phyloP scores from a whole-genome alignment of 257 asterid genomes.

The Ajuga chamaepitys region DNA sequence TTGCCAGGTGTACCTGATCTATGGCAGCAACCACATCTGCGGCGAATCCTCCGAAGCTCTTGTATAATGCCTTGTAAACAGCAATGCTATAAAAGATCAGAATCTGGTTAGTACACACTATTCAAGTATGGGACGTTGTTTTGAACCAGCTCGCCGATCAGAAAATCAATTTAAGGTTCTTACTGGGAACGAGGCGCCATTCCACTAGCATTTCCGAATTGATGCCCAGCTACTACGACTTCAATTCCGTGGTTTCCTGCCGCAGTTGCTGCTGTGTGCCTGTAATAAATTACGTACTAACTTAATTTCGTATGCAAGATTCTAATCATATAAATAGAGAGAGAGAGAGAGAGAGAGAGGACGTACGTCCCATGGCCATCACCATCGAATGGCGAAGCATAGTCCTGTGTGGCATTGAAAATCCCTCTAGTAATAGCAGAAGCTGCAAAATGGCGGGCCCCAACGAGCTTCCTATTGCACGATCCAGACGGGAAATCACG shows the following conservation, averaged over 20 bases:
- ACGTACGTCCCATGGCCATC: conserved; percentile 99
- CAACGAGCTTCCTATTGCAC: conserved; percentile 93
- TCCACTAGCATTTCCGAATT: conserved; percentile 98
- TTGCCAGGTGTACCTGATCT: conserved; percentile 60
- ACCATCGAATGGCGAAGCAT: conserved; percentile 93
- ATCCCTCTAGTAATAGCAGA: conserved; percentile 98
- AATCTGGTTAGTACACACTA: conserved; percentile 13
- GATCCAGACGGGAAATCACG: conserved; percentile 95
- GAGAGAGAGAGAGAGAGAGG: not conserved
- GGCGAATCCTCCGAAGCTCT: conserved; percentile 99
- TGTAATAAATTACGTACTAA: conserved; percentile 17
- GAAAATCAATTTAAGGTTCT: conserved; percentile 20
- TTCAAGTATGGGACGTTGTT: not conserved
- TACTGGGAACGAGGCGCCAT: conserved; percentile 99
- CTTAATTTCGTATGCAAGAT: not conserved
- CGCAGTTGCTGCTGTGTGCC: conserved; percentile 93
- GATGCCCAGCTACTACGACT: conserved; percentile 86
- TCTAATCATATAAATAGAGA: not conserved
- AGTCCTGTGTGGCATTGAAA: conserved; percentile 88
- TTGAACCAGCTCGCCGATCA: not conserved
- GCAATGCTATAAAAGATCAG: conserved; percentile 52
- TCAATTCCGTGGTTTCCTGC: conserved; percentile 94
- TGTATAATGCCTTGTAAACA: conserved; percentile 91
- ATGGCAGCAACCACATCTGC: conserved; percentile 99
- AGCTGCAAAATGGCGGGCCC: conserved; percentile 98